Evolutionary conservation across 116 monocot genomes (phyloP), one percentile per base, ranked within the genome.

Genomic region (Zostera marina): DNA sequence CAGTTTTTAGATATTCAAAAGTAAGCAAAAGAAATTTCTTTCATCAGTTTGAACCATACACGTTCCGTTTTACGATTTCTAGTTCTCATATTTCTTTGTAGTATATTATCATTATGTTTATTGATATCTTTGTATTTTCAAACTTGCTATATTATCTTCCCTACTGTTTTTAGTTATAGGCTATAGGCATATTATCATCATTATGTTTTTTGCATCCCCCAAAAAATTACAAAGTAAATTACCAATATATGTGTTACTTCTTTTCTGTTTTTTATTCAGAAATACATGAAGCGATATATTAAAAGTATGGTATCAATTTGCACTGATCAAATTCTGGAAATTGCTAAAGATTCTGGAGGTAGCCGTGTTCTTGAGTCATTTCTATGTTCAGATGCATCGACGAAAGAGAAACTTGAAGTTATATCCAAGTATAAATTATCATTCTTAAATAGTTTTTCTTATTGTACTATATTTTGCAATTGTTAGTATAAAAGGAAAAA

Each of bases 321-420:
- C 58, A 67, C 68, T 58, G 72, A 73, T 60, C 66, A 70, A 20
- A 53, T 85, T 25, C 53, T 78, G 12, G 76, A 87, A 75, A 82
- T 70, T 58, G 80, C 86, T 21, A 86, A 76, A 77, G 91, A 98
- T 77, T 62, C 78, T 54, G 87, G 91, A 51, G 98, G 98, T 41
- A 48, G 70, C 24, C 86, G 71, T 56, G 98, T 83, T 52, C 68
- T 90, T 26, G 98, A 98, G 60, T 68, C 79, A 48, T 98, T 98
- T 83, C 78, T 98, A 62, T 59, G 55, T 64, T 98, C 98, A 21
- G 78, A 79, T 62, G 77, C 69, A 46, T 71, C 74, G 32, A 3
- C 66, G 53, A 83, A 87, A 64, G 54, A 76, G 40, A 98, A 98
- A 52, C 44, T 58, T 23, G 74, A 81, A 64, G 70, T 87, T 48